Conservation (phyloP, 805 yeast genomes). For the Yamadazyma paraphyllophila region DNA sequence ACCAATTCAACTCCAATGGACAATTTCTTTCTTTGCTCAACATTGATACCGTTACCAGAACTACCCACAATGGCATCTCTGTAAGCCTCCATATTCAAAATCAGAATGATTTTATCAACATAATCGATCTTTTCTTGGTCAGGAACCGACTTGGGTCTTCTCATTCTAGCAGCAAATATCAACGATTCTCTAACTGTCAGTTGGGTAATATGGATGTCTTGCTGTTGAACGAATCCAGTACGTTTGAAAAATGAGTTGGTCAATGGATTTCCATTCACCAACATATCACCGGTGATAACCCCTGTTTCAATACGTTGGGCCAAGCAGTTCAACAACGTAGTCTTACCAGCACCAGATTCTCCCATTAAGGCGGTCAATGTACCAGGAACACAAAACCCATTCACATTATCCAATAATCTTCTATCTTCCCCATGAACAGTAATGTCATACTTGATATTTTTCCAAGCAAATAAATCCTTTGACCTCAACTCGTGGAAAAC, state of each 20-base stretch:
- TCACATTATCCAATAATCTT: slow-evolving; percentile 38
- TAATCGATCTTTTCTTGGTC: slow-evolving; percentile 59
- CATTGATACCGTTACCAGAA: slow-evolving; percentile 59
- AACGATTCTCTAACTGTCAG: slow-evolving; percentile 75
- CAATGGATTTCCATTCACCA: slow-evolving; percentile 66
- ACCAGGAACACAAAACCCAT: slow-evolving; percentile 78
- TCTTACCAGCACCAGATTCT: slow-evolving; percentile 85
- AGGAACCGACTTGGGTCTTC: slow-evolving; percentile 63
- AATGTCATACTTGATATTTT: slow-evolving; percentile 35
- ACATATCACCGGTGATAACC: slow-evolving; percentile 55
- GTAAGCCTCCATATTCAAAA: slow-evolving; percentile 66
- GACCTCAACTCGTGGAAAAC: slow-evolving; percentile 6
- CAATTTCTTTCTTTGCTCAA: slow-evolving; percentile 41
- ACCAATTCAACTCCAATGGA: slow-evolving; percentile 43
- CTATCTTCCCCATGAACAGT: slow-evolving; percentile 37
- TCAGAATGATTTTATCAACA: slow-evolving; percentile 64
- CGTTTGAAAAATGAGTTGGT: slow-evolving; percentile 70
- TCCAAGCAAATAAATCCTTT: slow-evolving; percentile 38
- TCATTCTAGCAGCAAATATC: slow-evolving; percentile 65
- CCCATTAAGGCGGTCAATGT: slow-evolving; percentile 83
- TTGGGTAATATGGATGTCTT: slow-evolving; percentile 68
- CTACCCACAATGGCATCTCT: slow-evolving; percentile 81
- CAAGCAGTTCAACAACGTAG: slow-evolving; percentile 69
- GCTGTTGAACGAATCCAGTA: slow-evolving; percentile 81
- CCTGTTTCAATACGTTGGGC: slow-evolving; percentile 72